Base-by-base conservation (phyloP, 495 filamentous ascomycete species). In the Wilcoxina mikolae region DNA sequence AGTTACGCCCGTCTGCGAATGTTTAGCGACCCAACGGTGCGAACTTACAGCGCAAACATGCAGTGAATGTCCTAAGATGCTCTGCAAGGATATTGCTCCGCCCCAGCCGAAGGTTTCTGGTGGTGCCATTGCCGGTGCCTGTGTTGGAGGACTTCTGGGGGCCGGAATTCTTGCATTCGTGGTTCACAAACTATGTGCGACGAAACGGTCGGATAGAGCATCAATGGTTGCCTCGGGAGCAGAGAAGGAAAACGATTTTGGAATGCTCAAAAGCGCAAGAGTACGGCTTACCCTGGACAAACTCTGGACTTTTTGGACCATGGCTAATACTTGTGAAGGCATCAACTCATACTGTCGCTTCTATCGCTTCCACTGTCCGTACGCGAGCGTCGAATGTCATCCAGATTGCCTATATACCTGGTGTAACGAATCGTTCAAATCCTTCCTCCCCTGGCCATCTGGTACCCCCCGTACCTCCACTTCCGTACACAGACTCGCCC, bases 341-440 rank as follows among this genome's bases (percentile, higher is more conserved):
- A 24, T 87, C 86, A 24, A 86, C 89, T 31, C 87, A 94, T 61
- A 94, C 90, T 3, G 83, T 86, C 51, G 77, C 80, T 57, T 95
- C 89, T 33, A 87, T 96, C 62, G 91, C 93, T 15, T 95, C 89
- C 9, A 95, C 90, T 47, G 86, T 95, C 51, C 79, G 94, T 52
- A 96, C 91, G 4, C 82, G 91, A 44, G 91, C 91, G 42, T 95
- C 90, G 56, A 96, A 98, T 71, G 86, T 98, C 66, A 98, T 98
- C 57, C 91, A 96, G 70, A 98, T 98, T 67, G 91, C 93, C 42
- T 98, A 95, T 68, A 95, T 98, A 59, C 91, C 91, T 46, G 91
- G 91, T 43, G 89, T 96, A 65, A 96, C 88, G 53, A 95, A 95
- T 70, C 78, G 91, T 44, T 87, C 88, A 3, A 79, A 83, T 1